A percentile compares a stretch with the other conserved stretches of the same genome.
phyloP scores from a whole-genome alignment of 2,329 filamentous ascomycete species.

The Pestalotiopsis sp. region DNA sequence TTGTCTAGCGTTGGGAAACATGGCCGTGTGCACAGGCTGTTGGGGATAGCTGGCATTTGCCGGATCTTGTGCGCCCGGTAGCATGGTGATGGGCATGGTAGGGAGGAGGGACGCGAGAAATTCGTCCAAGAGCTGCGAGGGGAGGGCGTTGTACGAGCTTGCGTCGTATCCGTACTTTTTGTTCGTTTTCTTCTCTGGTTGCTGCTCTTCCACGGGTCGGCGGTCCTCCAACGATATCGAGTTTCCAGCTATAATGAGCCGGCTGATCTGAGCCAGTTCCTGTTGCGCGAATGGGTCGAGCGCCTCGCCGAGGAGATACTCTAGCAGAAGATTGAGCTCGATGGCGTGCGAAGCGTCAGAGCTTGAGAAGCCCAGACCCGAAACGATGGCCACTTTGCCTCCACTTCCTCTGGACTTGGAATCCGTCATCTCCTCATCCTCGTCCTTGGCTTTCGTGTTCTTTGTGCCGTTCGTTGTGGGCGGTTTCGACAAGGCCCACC shows the following conservation, averaged over 20 bases:
- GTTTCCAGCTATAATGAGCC: conserved; percentile 90
- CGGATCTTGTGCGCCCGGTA: conserved; percentile 83
- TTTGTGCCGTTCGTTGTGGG: conserved; percentile 28
- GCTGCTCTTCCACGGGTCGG: conserved; percentile 38
- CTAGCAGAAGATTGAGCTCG: conserved; percentile 75
- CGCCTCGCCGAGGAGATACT: conserved; percentile 86
- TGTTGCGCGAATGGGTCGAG: conserved; percentile 62
- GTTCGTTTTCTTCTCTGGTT: conserved; percentile 47
- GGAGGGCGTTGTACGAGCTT: conserved; percentile 82
- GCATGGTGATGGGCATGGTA: conserved; percentile 82
- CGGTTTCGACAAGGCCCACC: conserved; percentile 72
- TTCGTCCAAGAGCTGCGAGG: conserved; percentile 80
- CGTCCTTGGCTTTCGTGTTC: conserved; percentile 38
- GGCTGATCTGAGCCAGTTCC: conserved; percentile 69
- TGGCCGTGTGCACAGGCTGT: conserved; percentile 88
- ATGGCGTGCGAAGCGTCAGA: conserved; percentile 72
- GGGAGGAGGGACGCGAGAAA: conserved; percentile 83
- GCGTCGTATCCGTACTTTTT: conserved; percentile 97
- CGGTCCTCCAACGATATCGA: conserved; percentile 61
- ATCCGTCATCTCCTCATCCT: conserved; percentile 62
- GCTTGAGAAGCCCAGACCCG: conserved; percentile 82
- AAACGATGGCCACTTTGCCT: conserved; percentile 79
- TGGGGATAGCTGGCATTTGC: conserved; percentile 90
- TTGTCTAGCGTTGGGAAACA: conserved; percentile 77
- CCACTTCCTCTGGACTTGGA: conserved; percentile 33